A percentile compares a stretch with the other conserved stretches of the same genome.
phyloP scores from a whole-genome alignment of 257 asterid genomes.

The Datura wrightii region DNA sequence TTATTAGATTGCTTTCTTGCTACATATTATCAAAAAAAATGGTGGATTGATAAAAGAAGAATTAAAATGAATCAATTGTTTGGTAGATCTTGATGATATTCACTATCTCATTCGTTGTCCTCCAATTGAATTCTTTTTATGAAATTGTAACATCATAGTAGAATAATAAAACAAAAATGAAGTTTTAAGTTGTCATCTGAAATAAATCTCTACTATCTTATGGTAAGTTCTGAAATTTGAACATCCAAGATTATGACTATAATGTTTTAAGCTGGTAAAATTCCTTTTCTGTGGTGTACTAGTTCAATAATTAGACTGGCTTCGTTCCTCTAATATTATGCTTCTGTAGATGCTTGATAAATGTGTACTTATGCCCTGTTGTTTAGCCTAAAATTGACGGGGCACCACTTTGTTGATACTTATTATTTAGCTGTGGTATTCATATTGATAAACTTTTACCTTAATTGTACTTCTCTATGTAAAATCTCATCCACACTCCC shows the following conservation, averaged over 20 bases:
- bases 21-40: background rate
- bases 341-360: conserved; percentile 13
- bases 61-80: background rate
- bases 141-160: background rate
- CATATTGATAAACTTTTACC: conserved; percentile 17
- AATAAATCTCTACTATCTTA: background rate
- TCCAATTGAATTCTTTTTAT: background rate
- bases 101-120: background rate
- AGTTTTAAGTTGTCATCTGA: background rate
- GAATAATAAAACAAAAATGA: background rate
- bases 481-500: background rate
- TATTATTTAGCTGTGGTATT: background rate
- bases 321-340: background rate
- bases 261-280: background rate
- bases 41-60: background rate
- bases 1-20: background rate
- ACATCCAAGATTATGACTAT: background rate
- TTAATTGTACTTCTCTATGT: conserved; percentile 17
- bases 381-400: background rate
- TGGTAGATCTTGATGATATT: conserved; percentile 19
- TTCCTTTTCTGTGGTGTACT: background rate
- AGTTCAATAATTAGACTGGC: background rate
- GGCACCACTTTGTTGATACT: background rate
- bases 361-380: background rate
- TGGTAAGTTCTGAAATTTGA: background rate